phyloP scores from a whole-genome alignment of 1,284 basidiomycete species.

The Ustilago hordei region DNA sequence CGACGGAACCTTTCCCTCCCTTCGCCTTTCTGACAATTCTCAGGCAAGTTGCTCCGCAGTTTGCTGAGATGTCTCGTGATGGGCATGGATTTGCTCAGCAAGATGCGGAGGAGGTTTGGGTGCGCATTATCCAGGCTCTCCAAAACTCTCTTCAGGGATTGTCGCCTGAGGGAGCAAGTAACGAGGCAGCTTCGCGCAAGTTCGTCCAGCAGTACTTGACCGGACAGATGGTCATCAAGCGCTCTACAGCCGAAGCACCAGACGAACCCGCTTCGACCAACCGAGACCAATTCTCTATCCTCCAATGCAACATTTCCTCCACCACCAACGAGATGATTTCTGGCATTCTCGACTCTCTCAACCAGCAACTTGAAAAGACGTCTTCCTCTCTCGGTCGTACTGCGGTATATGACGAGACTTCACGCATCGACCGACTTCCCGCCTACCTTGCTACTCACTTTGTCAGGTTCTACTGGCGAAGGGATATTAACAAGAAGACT shows the following conservation, averaged over 20 bases:
- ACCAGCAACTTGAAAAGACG: constrained; percentile 86
- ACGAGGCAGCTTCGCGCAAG: constrained; percentile 35
- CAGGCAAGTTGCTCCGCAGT: constrained; percentile 87
- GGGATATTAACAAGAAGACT: constrained; percentile 81
- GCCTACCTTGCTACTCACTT: constrained; percentile 86
- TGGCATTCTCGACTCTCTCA: constrained; percentile 85
- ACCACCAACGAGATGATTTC: constrained; percentile 89
- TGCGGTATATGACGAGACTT: constrained; percentile 85
- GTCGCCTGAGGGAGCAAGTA: constrained; percentile 9
- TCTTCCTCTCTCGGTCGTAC: constrained; percentile 83
- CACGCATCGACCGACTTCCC: constrained; percentile 85
- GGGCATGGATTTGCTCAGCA: constrained; percentile 82
- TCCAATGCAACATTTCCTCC: constrained; percentile 90
- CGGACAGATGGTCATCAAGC: constrained; percentile 83
- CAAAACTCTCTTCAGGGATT: constrained; percentile 73
- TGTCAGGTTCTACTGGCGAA: constrained; percentile 95
- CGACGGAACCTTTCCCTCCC: constrained; percentile 83
- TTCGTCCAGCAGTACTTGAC: constrained; percentile 89
- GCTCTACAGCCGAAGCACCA: constrained; percentile 75
- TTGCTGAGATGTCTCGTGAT: constrained; percentile 77
- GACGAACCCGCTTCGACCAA: constrained; percentile 79
- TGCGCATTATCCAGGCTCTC: constrained; percentile 83
- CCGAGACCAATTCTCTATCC: constrained; percentile 83
- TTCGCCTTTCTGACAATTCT: constrained; percentile 78
- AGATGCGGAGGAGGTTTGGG: constrained; percentile 96